These are phyloP conservation scores for Davidsoniella virescens DNA, from an alignment of 2,329 filamentous ascomycete species.

Conservation along the genomic window DNA sequence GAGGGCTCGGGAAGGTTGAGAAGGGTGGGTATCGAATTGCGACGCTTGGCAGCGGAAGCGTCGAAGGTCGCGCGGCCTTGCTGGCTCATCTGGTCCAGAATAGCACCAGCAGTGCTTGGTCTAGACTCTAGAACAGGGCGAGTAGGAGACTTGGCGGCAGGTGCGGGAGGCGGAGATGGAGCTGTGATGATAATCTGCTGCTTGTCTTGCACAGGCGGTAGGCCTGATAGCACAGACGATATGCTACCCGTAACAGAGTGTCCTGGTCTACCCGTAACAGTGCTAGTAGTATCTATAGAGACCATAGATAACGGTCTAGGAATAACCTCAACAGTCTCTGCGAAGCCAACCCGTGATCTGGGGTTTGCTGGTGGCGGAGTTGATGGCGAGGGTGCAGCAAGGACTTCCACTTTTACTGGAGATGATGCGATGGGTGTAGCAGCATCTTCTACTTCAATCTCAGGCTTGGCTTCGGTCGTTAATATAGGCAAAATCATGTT, in stretches of 20 bases:
- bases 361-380: conserved; percentile 17
- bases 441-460: neutral
- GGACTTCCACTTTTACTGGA: neutral
- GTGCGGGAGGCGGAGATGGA: neutral
- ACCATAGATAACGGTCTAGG: conserved; percentile 68
- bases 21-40: conserved; percentile 44
- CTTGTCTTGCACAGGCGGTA: conserved; percentile 5
- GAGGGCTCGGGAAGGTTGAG: conserved; percentile 21
- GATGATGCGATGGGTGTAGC: neutral
- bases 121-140: conserved; percentile 27
- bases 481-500: neutral
- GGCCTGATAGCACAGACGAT: conserved; percentile 52
- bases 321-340: conserved; percentile 69
- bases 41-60: conserved; percentile 28
- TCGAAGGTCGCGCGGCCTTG: conserved; percentile 11
- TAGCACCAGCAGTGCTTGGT: conserved; percentile 56
- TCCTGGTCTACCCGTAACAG: conserved; percentile 48
- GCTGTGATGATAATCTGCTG: conserved; percentile 17
- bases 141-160: neutral
- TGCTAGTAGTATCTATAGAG: conserved; percentile 71
- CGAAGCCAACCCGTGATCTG: conserved; percentile 62
- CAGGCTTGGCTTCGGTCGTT: neutral
- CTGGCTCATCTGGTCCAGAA: conserved; percentile 35
- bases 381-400: conserved; percentile 8
- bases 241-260: conserved; percentile 68